Conservation (phyloP, 352 stramenopile genomes). For the Elongisporangium senticosum region DNA sequence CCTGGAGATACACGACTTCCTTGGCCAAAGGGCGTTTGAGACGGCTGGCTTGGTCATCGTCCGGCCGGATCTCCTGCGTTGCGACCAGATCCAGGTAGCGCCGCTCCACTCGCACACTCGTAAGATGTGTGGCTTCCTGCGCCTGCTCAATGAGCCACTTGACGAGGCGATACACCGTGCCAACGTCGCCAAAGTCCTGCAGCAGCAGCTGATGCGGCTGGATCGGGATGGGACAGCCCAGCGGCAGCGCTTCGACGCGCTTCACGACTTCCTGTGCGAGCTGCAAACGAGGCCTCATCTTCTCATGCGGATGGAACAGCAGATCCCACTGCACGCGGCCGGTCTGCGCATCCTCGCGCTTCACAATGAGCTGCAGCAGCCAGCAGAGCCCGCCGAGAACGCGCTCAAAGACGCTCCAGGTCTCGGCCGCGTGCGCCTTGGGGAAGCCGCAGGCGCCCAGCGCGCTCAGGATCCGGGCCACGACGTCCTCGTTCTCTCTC, state of each 20-base stretch:
- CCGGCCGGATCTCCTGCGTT: not conserved
- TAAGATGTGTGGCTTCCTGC: slow-evolving; percentile 24
- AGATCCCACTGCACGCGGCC: slow-evolving; percentile 63
- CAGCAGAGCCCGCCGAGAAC: slow-evolving; percentile 50
- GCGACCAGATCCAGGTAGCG: slow-evolving; percentile 24
- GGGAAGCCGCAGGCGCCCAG: slow-evolving; percentile 36
- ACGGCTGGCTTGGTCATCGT: slow-evolving; percentile 1
- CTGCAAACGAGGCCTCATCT: slow-evolving; percentile 64
- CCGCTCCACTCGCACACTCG: slow-evolving; percentile 22
- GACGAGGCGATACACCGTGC: slow-evolving; percentile 42
- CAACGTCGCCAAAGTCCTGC: slow-evolving; percentile 74
- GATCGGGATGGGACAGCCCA: slow-evolving; percentile 24
- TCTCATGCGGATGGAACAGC: slow-evolving; percentile 54
- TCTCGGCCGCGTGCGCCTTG: slow-evolving; percentile 27
- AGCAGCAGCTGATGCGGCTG: slow-evolving; percentile 72
- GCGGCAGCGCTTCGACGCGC: slow-evolving; percentile 33
- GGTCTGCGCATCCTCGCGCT: slow-evolving; percentile 28
- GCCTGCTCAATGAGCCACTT: slow-evolving; percentile 46
- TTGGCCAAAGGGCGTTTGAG: slow-evolving; percentile 18
- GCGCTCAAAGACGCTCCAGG: slow-evolving; percentile 59
- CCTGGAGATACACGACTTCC: slow-evolving; percentile 37
- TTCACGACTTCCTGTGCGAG: slow-evolving; percentile 53
- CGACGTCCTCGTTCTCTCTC: not conserved
- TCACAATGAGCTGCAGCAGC: slow-evolving; percentile 54
- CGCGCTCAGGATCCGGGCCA: slow-evolving; percentile 23